Base-by-base conservation (phyloP, 202 grass and related monocot genomes). In the Zizania palustris region DNA sequence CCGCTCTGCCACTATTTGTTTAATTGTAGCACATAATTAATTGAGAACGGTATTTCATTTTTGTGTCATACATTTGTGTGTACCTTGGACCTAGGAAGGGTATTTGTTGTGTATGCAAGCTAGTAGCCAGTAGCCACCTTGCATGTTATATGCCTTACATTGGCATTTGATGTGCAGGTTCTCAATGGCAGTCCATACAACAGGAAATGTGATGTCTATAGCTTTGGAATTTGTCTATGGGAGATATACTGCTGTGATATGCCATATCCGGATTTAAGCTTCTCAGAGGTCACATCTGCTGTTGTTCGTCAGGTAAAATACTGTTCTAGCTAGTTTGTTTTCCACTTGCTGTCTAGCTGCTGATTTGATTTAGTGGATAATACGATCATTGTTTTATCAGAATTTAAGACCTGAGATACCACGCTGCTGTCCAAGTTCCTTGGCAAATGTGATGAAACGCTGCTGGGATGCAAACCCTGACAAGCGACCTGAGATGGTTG, bases 221-320 rank as follows among this genome's bases (percentile, higher is more conserved):
- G 95, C 80, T 98, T 88, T 13, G 95, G 95, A 42, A 98, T 98
- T 58, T 94, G 95, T 76, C 57, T 98, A 9, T 98, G 95, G 95
- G 95, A 98, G 71, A 86, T 92, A 60, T 98, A 94, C 80, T 98
- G 95, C 51, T 97, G 95, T 14, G 91, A 97, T 79, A 97, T 97
- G 95, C 95, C 95, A 21, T 97, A 97, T 78, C 91, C 95, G 9
- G 95, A 98, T 56, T 65, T 98, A 66, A 98, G 89, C 85, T 94
- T 98, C 79, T 83, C 91, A 0, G 95, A 98, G 83, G 85, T 98
- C 60, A 94, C 95, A 7, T 98, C 95, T 38, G 95, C 91, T 7
- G 95, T 98, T 44, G 95, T 98, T 45, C 89, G 95, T 34, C 95
- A 98, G 91, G 91, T 98, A 80, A 34, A 71, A 6, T 16, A 5